Evolutionary conservation across 2,329 filamentous ascomycete species (phyloP), one percentile per base, ranked within the genome.

Genomic region (Phyllosticta citrichinensis): DNA sequence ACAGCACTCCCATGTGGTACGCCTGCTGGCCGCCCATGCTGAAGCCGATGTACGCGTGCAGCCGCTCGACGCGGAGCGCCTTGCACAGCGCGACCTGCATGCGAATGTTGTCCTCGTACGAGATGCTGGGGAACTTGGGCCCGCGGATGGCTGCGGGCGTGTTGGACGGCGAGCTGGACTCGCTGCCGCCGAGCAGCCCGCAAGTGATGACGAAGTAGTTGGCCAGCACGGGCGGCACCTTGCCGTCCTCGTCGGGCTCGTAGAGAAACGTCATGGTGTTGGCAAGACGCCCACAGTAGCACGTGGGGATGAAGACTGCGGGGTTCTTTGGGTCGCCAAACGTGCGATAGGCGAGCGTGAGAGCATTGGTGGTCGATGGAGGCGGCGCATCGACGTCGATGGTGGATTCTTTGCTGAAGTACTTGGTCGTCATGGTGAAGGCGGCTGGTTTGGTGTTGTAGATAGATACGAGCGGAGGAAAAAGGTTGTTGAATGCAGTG

Each of bases 11-110:
- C 79, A 80, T 80, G 64, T 83, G 78, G 60, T 80, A 84, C 2
- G 80, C 75, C 60, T 81, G 77, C 22, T 77, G 78, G 1, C 80
- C 81, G 47, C 81, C 81, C 81, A 84, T 82, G 55, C 78, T 81
- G 75, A 82, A 83, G 1, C 81, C 81, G 2, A 83, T 66, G 33
- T 82, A 77, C 10, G 77, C 75, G 14, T 78, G 74, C 0, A 81
- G 71, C 40, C 74, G 70, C 12, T 66, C 65, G 14, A 83, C 68
- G 1, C 74, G 74, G 0, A 83, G 71, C 3, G 70, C 66, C 53
- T 76, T 63, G 5, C 73, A 73, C 1, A 83, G 74, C 0, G 68
- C 66, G 58, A 81, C 67, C 66, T 83, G 81, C 0, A 80, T 76
- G 0, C 70, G 71, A n/a, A 83, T 76, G 63, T 81, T 81, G 65